phyloP scores from a whole-genome alignment of 768 basidiomycete species.

The Auricularia cornea region DNA sequence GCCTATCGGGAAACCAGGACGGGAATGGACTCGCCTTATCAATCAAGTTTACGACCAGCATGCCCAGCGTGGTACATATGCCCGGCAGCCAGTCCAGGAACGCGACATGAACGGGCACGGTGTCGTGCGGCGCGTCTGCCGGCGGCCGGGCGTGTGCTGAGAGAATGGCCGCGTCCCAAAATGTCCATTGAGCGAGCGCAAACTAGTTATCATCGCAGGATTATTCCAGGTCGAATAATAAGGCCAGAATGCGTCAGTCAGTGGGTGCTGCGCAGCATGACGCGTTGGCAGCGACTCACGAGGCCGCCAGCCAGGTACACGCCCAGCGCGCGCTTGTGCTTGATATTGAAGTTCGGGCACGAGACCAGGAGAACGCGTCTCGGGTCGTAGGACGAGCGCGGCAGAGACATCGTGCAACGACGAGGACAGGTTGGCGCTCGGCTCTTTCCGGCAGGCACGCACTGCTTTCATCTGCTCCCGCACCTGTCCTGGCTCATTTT shows the following conservation, averaged over 20 bases:
- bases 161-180: constrained; percentile 86
- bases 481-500: too few relatives aligned
- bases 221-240: not conserved
- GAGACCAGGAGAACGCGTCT: constrained; percentile 81
- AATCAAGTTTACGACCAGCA: constrained; percentile 86
- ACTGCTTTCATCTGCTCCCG: too few relatives aligned
- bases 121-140: constrained; percentile 57
- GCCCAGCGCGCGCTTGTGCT: constrained; percentile 71
- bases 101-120: constrained; percentile 69
- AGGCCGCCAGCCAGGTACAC: constrained; percentile 89
- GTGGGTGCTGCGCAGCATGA: not conserved
- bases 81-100: constrained; percentile 99
- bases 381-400: constrained; percentile 74
- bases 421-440: too few relatives aligned
- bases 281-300: constrained; percentile 41
- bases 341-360: constrained; percentile 63
- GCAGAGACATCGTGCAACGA: constrained; percentile 44
- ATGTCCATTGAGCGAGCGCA: constrained; percentile 89
- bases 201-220: constrained; percentile 61
- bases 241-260: not conserved
- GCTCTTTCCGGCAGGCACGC: too few relatives aligned
- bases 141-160: constrained; percentile 80
- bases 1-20: constrained; percentile 72
- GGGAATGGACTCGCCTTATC: constrained; percentile 91
- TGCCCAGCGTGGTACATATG: constrained; percentile 84